Percentiles rank a stretch among this genome's conserved stretches.
Conservation (phyloP, 768 basidiomycete genomes). For the Naganishia randhawae region DNA sequence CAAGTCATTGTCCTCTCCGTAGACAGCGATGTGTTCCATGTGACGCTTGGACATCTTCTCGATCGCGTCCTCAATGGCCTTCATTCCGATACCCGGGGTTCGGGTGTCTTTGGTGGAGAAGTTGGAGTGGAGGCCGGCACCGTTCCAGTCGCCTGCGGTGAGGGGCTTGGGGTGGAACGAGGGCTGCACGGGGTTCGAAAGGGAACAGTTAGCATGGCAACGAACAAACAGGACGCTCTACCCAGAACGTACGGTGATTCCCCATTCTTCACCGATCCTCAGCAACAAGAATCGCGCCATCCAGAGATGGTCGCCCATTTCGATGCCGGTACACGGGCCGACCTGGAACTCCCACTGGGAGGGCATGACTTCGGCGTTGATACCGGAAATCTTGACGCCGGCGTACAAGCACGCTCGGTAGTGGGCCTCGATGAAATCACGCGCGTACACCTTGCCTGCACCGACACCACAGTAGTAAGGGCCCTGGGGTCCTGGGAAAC, state of each 20-base stretch:
- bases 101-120: conserved; percentile 93
- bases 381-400: conserved; percentile 96
- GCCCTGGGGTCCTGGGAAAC: conserved; percentile 98
- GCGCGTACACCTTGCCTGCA: conserved; percentile 96
- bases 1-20: conserved; percentile 95
- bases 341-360: conserved; percentile 99
- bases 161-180: conserved; percentile 99
- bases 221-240: not conserved
- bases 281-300: conserved; percentile 95
- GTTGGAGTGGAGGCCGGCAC: conserved; percentile 96
- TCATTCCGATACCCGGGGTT: conserved; percentile 80
- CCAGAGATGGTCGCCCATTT: conserved; percentile 99
- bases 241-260: conserved; percentile 59
- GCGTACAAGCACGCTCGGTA: conserved; percentile 80
- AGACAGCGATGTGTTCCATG: conserved; percentile 91
- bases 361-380: conserved; percentile 99
- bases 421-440: conserved; percentile 98
- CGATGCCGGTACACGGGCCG: conserved; percentile 93
- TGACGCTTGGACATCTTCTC: conserved; percentile 88
- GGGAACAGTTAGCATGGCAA: not conserved
- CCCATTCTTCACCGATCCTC: conserved; percentile 97
- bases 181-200: conserved; percentile 54
- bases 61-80: conserved; percentile 84
- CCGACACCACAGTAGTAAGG: conserved; percentile 99
- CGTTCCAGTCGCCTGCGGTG: conserved; percentile 90